Evolutionary conservation across 2,329 filamentous ascomycete species (phyloP).

Genomic region (Colletotrichum graminicola): DNA sequence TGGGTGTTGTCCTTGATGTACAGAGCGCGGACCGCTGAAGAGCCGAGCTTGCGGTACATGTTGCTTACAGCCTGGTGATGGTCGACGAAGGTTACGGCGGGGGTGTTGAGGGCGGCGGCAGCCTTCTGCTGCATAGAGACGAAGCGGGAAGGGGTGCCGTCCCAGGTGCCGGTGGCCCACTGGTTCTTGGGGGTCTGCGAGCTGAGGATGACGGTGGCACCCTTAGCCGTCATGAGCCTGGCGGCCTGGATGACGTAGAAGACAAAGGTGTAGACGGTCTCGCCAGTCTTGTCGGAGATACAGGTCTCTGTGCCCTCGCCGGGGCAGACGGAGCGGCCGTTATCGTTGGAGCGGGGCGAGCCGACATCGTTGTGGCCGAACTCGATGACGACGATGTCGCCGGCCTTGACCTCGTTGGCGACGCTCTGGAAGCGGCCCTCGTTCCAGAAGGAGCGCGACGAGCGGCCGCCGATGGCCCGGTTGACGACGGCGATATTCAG

Average conservation of each 20-base stretch:
- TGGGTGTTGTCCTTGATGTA: constrained; percentile 74
- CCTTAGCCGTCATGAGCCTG: constrained; percentile 65
- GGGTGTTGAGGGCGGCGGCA: constrained; percentile 45
- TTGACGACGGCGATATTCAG: constrained; percentile 64
- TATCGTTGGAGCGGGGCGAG: constrained; percentile 66
- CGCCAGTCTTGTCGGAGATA: constrained; percentile 58
- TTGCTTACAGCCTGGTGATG: constrained; percentile 69
- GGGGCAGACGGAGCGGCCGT: constrained; percentile 70
- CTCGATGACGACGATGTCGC: constrained; percentile 77
- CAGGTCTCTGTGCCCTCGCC: constrained; percentile 68
- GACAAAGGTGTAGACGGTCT: constrained; percentile 72
- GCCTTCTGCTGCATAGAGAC: constrained; percentile 62
- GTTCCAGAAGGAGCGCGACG: constrained; percentile 73
- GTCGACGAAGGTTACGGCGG: constrained; percentile 67
- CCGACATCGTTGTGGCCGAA: constrained; percentile 81
- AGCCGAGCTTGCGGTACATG: constrained; percentile 65
- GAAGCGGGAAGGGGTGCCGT: constrained; percentile 64
- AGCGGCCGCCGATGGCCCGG: constrained; percentile 74
- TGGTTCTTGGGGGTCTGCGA: constrained; percentile 69
- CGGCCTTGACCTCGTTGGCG: constrained; percentile 62
- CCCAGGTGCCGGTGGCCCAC: constrained; percentile 68
- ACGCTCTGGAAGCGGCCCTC: constrained; percentile 75
- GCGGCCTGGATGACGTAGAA: constrained; percentile 71
- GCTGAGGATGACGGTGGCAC: constrained; percentile 70
- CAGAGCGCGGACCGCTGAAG: constrained; percentile 61